Conservation (phyloP, 139 green algal genomes). For the Pleodorina starrii region DNA sequence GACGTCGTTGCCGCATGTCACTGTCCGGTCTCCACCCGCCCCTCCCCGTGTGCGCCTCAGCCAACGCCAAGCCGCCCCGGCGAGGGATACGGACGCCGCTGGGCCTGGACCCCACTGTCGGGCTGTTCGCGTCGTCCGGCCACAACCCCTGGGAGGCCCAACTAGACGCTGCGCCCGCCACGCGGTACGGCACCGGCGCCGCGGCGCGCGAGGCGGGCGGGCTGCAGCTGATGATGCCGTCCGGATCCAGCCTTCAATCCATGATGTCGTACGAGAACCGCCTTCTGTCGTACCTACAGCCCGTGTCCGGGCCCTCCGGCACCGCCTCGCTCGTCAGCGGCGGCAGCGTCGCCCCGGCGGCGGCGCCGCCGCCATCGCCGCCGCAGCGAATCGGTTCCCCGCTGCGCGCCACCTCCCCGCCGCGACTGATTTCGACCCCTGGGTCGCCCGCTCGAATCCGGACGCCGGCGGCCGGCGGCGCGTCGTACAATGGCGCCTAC, state of each 20-base stretch:
- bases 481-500: not conserved
- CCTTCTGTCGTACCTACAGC: not conserved
- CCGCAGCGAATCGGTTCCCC: not conserved
- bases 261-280: not conserved
- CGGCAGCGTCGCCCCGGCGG: not conserved
- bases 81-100: too few species aligned
- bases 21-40: too few species aligned
- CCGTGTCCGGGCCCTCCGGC: constrained; percentile 1
- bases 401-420: not conserved
- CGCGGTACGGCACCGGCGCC: not conserved
- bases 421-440: too few species aligned
- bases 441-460: not conserved
- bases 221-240: constrained; percentile 40
- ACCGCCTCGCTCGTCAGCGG: not conserved
- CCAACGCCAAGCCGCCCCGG: constrained; percentile 13
- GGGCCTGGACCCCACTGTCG: too few species aligned
- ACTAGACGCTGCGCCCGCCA: constrained; percentile 46
- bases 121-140: too few species aligned
- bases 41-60: too few species aligned
- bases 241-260: constrained; percentile 21
- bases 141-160: constrained; percentile 57
- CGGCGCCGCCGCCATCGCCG: not conserved
- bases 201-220: not conserved
- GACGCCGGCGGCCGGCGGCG: too few species aligned
- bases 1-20: too few species aligned